A percentile compares a stretch with the other conserved stretches of the same genome.
These are phyloP conservation scores for Auricularia cornea DNA, from an alignment of 768 basidiomycete species.

Conservation along the genomic window DNA sequence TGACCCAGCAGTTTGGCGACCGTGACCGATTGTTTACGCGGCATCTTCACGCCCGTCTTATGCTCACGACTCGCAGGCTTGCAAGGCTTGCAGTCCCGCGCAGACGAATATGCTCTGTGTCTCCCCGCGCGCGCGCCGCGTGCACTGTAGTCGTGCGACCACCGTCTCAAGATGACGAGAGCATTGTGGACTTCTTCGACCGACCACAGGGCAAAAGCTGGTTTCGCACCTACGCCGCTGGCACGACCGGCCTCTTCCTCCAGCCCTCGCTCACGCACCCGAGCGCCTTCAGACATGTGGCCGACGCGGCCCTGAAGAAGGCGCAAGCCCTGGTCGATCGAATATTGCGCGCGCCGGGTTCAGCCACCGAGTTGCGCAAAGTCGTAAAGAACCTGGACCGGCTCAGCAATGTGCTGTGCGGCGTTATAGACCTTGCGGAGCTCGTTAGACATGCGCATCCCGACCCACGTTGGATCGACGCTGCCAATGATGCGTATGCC, in stretches of 20 bases:
- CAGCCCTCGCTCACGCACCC: slow-evolving; percentile 68
- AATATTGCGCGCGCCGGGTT: slow-evolving; percentile 65
- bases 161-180: slow-evolving; percentile 55
- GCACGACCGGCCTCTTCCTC: slow-evolving; percentile 75
- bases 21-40: too few species aligned
- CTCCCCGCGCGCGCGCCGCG: too few species aligned
- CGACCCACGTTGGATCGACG: slow-evolving; percentile 70
- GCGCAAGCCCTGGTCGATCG: slow-evolving; percentile 79
- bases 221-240: slow-evolving; percentile 30
- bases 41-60: too few species aligned
- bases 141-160: slow-evolving; percentile 28
- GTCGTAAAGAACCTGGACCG: slow-evolving; percentile 96
- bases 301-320: slow-evolving; percentile 70
- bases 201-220: slow-evolving; percentile 35
- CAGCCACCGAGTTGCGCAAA: slow-evolving; percentile 64
- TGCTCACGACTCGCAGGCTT: too few species aligned
- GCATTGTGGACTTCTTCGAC: slow-evolving; percentile 66
- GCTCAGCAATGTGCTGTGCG: slow-evolving; percentile 91
- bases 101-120: too few species aligned
- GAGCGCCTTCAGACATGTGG: slow-evolving; percentile 56
- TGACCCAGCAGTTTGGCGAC: too few species aligned
- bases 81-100: too few species aligned
- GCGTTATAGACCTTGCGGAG: slow-evolving; percentile 94
- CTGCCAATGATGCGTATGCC: slow-evolving; percentile 84
- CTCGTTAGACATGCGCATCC: slow-evolving; percentile 91